Evolutionary conservation across 306 rosid species (phyloP), one percentile per base, ranked within the genome.

Genomic region (Parietaria judaica): DNA sequence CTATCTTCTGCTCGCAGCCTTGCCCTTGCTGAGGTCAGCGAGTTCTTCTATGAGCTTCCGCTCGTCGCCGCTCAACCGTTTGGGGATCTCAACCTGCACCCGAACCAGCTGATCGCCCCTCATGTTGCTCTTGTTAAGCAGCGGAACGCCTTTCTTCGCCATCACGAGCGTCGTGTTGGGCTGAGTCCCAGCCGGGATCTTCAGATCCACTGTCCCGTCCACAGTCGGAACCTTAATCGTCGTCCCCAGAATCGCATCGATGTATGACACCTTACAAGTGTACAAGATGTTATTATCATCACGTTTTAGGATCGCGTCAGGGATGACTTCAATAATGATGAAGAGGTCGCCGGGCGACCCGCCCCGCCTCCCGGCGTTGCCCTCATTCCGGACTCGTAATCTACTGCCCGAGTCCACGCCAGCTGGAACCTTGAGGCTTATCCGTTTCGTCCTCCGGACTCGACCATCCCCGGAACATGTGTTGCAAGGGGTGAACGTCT

Each of bases 371-470:
- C 99, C 99, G 35, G 97, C 83, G 75, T 94, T 94, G 6, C 99
- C 99, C 78, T 94, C 99, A 60, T 86, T 94, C 38, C 94, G 81
- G 49, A 94, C 99, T 79, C 99, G 84, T 74, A 94, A 67, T 64
- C 99, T 95, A 72, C 99, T 94, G 56, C 99, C 95, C 12, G 95
- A 79, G 65, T 94, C 99, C 73, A 94, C 97, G 58, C 99, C 99
- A 9, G 99, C 83, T 5, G 99, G 99, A 72, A 94, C 90, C 76
- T 88, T 94, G 67, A 94, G 77, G 78, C 95, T 94, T 50, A 94
- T 88, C 68, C 94, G 81, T 74, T 94, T 94, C 61, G 99, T 82
- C 66, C 66, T 84, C 79, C 97, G 86, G 70, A 88, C 95, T 46
- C 99, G 83, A 9, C 97, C 90, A 54, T 88, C 99, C 54, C 99